Base-by-base conservation (phyloP, 225 moss, liverwort and hornwort species). In the Sphagnum tenellum region DNA sequence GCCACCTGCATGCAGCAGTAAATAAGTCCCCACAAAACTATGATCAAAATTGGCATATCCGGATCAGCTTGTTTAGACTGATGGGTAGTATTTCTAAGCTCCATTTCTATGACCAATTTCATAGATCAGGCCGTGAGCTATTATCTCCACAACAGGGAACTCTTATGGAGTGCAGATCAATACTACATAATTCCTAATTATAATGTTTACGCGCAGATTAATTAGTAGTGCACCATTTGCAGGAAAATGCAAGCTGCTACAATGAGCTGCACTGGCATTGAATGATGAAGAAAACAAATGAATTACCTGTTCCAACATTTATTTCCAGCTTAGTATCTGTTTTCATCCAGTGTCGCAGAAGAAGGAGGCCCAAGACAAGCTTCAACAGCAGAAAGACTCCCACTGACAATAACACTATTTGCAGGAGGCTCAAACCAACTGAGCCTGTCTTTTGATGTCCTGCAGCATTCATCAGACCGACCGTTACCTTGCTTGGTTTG, bases 351-450 rank as follows among this genome's bases (percentile, higher is more conserved):
- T 63, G 73, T 48, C 70, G 65, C 60, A 79, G 75, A 9, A 78
- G 73, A 66, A 79, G 14, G 49, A 50, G 70, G 4, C 70, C 78
- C 47, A 82, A 60, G 46, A 62, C 47, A 12, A 79, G 71, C 55
- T 82, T 82, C 9, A 79, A 64, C 52, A 56, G 73, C 3, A 82
- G 68, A 52, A 82, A 82, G 55, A 78, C 64, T 9, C 78, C 75
- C 48, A 81, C 78, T n/a, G 78, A 70, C 8, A 81, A 66, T 13
- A 81, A 71, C 54, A 81, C 73, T 47, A 81, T 75, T 62, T 78
- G 78, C 44, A 81, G 59, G 70, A 81, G 13, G 67, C 64, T 79
- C 68, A 82, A 53, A 3, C 5, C 12, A 29, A 66, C 69, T 51
- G 68, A 59, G 66, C 3, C 29, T 29, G 29, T 29, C 29, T 29